Conservation (phyloP, 2,329 filamentous ascomycete species). For the Ceratocystis destructans region DNA sequence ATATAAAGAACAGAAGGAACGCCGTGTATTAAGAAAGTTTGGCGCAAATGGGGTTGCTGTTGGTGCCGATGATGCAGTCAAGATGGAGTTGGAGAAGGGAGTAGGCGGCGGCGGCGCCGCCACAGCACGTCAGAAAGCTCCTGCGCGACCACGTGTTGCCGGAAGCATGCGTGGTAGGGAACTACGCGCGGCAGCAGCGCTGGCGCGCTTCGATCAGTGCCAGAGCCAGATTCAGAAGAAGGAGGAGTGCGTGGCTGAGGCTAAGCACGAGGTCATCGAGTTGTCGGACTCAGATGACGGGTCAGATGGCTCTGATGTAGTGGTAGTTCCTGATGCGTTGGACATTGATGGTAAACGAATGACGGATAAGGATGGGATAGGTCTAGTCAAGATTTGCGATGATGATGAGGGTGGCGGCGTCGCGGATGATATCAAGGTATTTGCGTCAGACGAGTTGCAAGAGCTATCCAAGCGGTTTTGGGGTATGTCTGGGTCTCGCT, state of each 20-base stretch:
- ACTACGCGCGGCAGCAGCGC: conserved; percentile 59
- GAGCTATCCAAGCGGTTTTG: conserved; percentile 37
- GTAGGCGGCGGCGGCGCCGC: conserved; percentile 35
- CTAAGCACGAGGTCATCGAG: conserved; percentile 32
- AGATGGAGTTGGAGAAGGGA: conserved; percentile 46
- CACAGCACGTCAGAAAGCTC: conserved; percentile 28
- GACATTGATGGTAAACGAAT: conserved; percentile 53
- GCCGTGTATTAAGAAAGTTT: conserved; percentile 62
- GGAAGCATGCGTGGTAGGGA: conserved; percentile 61
- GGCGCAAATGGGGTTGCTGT: conserved; percentile 54
- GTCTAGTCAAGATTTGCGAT: conserved; percentile 61
- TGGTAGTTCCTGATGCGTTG: conserved; percentile 35
- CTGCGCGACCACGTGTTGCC: conserved; percentile 58
- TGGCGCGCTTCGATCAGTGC: conserved; percentile 53
- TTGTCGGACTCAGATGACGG: conserved; percentile 21
- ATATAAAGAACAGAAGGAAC: conserved; percentile 60
- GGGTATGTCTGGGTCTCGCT: neutral
- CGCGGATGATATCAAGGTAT: conserved; percentile 38
- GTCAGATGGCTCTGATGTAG: conserved; percentile 20
- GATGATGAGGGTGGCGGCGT: conserved; percentile 46
- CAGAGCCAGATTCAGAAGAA: conserved; percentile 28
- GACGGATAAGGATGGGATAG: conserved; percentile 50
- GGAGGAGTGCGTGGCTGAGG: conserved; percentile 24
- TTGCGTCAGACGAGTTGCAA: conserved; percentile 40
- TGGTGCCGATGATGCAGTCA: conserved; percentile 53